Base-by-base conservation (phyloP, 768 basidiomycete species). In the Lactarius akahatsu region DNA sequence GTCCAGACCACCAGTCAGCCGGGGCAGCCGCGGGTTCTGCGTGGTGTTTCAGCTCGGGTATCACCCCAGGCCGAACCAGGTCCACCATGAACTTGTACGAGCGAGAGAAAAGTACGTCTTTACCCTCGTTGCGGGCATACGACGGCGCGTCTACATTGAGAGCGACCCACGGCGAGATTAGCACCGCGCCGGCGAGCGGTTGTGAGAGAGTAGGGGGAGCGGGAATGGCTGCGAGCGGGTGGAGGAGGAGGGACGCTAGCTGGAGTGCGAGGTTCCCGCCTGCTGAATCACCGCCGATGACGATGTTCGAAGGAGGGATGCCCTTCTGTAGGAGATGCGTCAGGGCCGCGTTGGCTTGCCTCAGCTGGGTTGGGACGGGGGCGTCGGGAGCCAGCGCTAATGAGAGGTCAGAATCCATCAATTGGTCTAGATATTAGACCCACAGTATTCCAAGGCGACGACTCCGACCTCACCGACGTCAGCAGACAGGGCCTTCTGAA, bases 261-360 rank as follows among this genome's bases (percentile, higher is more conserved):
- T 72, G 71, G 8, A 72, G 13, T 23, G 70, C 16, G 2, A 72
- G 43, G 59, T 72, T 73, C 32, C 38, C 72, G 11, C 72, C 72
- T 3, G 67, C 71, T 0, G 71, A 72, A 61, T 73, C 72, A 15
- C 72, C 72, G 1, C 64, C 62, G 26, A 73, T 52, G 57, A 61
- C 57, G 6, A 73, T 72, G 20, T 68, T 67, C 3, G 71, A 62
- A 0, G 70, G 30, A 1, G 65, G 32, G 6, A 73, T 70, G 9
- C 72, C 72, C 15, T 62, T 60, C 11, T 69, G 64, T 26, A 69
- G 55, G 45, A 73, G 32, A 34, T 69, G 62, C 18, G 55, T 52
- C 4, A 73, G 30, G 4, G 67, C 72, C 4, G 45, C 41, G 5
- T 62, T 69, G 2, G 69, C 59, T 59, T 72, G 68, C 28, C 62